Evolutionary conservation across 192 early-diverging fungal species (phyloP).

Genomic region (Coemansia sp.): DNA sequence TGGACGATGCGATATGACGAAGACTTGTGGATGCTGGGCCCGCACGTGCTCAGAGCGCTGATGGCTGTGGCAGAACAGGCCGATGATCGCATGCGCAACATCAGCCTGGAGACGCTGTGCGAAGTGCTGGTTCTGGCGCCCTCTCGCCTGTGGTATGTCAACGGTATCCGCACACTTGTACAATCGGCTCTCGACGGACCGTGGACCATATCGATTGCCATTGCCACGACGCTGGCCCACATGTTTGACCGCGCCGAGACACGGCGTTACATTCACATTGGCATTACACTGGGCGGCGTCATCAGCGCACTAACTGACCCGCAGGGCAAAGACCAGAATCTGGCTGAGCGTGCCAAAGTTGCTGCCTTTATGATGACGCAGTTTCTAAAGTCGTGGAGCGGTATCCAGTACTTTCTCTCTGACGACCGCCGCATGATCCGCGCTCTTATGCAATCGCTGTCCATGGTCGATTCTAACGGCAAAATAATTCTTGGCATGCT

Average conservation of each 20-base stretch:
- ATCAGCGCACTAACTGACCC: slow-evolving; percentile 49
- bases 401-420: slow-evolving; percentile 54
- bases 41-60: slow-evolving; percentile 39
- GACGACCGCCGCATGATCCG: slow-evolving; percentile 36
- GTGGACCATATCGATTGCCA: slow-evolving; percentile 46
- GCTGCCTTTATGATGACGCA: slow-evolving; percentile 51
- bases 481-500: slow-evolving; percentile 55
- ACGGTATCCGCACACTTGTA: slow-evolving; percentile 44
- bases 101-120: slow-evolving; percentile 52
- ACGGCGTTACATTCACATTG: slow-evolving; percentile 32
- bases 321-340: slow-evolving; percentile 30
- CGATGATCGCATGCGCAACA: slow-evolving; percentile 52
- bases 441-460: slow-evolving; percentile 37
- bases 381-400: slow-evolving; percentile 56
- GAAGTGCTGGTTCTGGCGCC: slow-evolving; percentile 45
- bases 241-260: slow-evolving; percentile 40
- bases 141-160: slow-evolving; percentile 37
- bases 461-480: slow-evolving; percentile 37
- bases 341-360: slow-evolving; percentile 49
- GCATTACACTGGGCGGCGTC: slow-evolving; percentile 45
- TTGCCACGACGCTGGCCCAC: slow-evolving; percentile 38
- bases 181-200: slow-evolving; percentile 52
- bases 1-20: slow-evolving; percentile 46
- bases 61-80: slow-evolving; percentile 53
- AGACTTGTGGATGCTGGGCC: slow-evolving; percentile 32